These are phyloP conservation scores for Mercurialis annua DNA, from an alignment of 345 rosid species.

Conservation along the genomic window DNA sequence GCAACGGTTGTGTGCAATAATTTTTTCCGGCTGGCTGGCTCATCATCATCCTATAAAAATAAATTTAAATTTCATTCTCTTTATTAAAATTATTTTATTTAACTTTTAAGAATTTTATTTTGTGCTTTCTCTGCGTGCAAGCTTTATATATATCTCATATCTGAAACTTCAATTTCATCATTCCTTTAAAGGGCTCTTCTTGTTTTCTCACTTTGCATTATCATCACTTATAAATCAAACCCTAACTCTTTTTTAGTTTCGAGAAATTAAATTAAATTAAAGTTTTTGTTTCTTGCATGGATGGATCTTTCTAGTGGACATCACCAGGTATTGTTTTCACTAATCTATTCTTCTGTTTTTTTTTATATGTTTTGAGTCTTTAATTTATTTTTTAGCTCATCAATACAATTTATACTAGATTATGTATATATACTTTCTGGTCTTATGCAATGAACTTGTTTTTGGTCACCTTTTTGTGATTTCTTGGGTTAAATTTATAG, in stretches of 20 bases:
- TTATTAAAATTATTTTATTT: not conserved
- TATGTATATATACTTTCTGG: too few species aligned
- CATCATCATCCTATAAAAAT: too few species aligned
- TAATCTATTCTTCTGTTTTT: too few species aligned
- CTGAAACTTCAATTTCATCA: conserved; percentile 31
- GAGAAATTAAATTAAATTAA: not conserved
- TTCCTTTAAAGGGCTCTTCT: conserved; percentile 5
- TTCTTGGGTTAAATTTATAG: too few species aligned
- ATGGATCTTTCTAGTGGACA: conserved; percentile 63
- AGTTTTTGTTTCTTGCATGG: conserved; percentile 38
- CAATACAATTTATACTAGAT: too few species aligned
- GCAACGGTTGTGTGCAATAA: too few species aligned
- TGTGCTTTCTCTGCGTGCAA: conserved; percentile 38
- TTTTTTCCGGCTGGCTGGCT: too few species aligned
- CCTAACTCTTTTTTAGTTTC: conserved; percentile 6
- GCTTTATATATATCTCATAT: conserved; percentile 20
- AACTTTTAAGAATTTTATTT: not conserved
- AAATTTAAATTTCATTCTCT: too few species aligned
- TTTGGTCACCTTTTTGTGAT: too few species aligned
- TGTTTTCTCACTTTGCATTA: not conserved
- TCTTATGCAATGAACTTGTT: too few species aligned
- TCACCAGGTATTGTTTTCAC: conserved; percentile 40
- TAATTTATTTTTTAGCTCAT: too few species aligned
- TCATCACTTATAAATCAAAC: not conserved
- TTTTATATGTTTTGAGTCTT: too few species aligned